phyloP scores from a whole-genome alignment of 208 protist species.

The Histomonas meleagridis region DNA sequence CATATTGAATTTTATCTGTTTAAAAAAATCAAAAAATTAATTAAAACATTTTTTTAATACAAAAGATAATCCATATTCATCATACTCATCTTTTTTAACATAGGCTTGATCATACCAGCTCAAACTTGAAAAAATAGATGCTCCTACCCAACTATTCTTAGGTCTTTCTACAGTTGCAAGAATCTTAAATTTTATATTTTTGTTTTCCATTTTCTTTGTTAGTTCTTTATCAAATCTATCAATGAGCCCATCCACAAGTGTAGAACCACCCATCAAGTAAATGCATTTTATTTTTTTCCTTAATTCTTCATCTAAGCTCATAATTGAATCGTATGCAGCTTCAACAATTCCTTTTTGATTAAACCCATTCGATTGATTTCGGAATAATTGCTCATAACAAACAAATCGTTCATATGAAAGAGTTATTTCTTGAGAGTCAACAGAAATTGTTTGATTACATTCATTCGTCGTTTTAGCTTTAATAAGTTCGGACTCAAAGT shows the following conservation, averaged over 20 bases:
- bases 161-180: constrained; percentile 62
- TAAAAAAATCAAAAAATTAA: no score
- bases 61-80: no score
- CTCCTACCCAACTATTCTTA: constrained; percentile 58
- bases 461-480: constrained; percentile 43
- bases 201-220: constrained; percentile 54
- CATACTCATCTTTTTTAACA: no score
- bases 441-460: constrained; percentile 57
- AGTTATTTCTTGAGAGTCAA: constrained; percentile 55
- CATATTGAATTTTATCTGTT: no score
- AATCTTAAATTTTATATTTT: no score
- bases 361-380: constrained; percentile 52
- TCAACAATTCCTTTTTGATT: background rate
- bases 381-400: constrained; percentile 66
- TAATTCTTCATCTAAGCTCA: constrained; percentile 63
- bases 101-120: no score
- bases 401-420: constrained; percentile 55
- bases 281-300: constrained; percentile 57
- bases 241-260: constrained; percentile 68
- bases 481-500: constrained; percentile 57
- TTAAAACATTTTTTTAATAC: no score
- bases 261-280: constrained; percentile 53
- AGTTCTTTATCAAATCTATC: constrained; percentile 77
- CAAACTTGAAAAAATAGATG: constrained; percentile 47
- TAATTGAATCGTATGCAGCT: background rate